These are phyloP conservation scores for Citrullus mucosospermus DNA, from an alignment of 306 rosid species.

Conservation along the genomic window DNA sequence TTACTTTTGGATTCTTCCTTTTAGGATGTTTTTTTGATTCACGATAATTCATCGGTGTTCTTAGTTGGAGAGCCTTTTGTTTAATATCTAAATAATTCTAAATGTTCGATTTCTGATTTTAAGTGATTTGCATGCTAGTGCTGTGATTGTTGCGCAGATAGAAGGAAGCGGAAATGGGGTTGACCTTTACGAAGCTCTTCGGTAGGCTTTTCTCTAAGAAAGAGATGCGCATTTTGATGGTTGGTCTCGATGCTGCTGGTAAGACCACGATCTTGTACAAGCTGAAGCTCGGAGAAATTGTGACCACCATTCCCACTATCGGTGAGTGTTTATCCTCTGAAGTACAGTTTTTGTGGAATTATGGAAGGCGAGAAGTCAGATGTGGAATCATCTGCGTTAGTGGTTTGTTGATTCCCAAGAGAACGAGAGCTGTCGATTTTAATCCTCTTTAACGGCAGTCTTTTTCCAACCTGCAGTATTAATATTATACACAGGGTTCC, in stretches of 20 bases:
- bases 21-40: not conserved
- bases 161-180: slow-evolving; percentile 45
- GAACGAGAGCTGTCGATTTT: not conserved
- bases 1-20: not conserved
- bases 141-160: slow-evolving; percentile 13
- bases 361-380: not conserved
- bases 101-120: not conserved
- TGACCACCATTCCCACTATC: slow-evolving; percentile 90
- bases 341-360: not conserved
- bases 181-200: slow-evolving; percentile 84
- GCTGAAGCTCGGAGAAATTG: slow-evolving; percentile 94
- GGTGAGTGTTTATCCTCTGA: slow-evolving; percentile 25
- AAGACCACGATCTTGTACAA: slow-evolving; percentile 89
- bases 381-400: not conserved
- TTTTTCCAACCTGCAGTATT: not conserved
- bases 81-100: not conserved
- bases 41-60: not conserved
- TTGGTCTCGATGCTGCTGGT: slow-evolving; percentile 99
- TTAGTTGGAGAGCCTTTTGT: not conserved
- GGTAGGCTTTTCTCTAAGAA: slow-evolving; percentile 86
- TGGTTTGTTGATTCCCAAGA: not conserved
- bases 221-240: slow-evolving; percentile 95
- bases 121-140: not conserved
- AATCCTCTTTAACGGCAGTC: not conserved
- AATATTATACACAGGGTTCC: not conserved